Percentiles rank a stretch among this genome's conserved stretches.
These are phyloP conservation scores for Naganishia liquefaciens DNA, from an alignment of 1,284 basidiomycete species.

Conservation along the genomic window DNA sequence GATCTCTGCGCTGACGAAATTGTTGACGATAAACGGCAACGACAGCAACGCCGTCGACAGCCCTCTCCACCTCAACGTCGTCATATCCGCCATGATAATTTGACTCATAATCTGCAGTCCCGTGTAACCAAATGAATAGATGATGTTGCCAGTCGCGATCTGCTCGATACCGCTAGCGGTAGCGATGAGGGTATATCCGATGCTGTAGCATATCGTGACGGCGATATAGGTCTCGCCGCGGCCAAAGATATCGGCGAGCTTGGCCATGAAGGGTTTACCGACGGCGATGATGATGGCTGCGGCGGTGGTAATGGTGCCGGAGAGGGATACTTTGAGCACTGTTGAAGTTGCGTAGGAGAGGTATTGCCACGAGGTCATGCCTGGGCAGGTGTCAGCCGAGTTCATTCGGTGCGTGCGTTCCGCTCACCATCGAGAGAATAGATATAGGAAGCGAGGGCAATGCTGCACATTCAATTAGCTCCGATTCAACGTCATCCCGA, in stretches of 20 bases:
- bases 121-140: constrained; percentile 57
- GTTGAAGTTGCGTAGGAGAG: constrained; percentile 65
- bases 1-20: constrained; percentile 65
- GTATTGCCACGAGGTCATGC: constrained; percentile 65
- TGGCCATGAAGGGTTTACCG: constrained; percentile 77
- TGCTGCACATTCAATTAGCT: constrained; percentile 48
- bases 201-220: constrained; percentile 57
- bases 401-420: not conserved
- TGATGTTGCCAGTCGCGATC: constrained; percentile 60
- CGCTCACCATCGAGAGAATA: constrained; percentile 66
- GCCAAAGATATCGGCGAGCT: constrained; percentile 68
- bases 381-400: constrained; percentile 13
- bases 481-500: not conserved
- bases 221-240: constrained; percentile 62
- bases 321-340: constrained; percentile 59
- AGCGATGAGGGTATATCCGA: constrained; percentile 67
- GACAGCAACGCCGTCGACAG: constrained; percentile 67
- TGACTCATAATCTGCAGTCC: constrained; percentile 73
- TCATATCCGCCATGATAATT: constrained; percentile 76
- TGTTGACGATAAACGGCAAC: constrained; percentile 67
- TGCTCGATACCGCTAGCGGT: constrained; percentile 62
- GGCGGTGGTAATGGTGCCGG: constrained; percentile 64
- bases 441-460: constrained; percentile 71
- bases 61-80: constrained; percentile 74
- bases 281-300: constrained; percentile 61